These are phyloP conservation scores for Mallotus japonicus DNA, from an alignment of 441 rosid genomes.

Conservation along the genomic window DNA sequence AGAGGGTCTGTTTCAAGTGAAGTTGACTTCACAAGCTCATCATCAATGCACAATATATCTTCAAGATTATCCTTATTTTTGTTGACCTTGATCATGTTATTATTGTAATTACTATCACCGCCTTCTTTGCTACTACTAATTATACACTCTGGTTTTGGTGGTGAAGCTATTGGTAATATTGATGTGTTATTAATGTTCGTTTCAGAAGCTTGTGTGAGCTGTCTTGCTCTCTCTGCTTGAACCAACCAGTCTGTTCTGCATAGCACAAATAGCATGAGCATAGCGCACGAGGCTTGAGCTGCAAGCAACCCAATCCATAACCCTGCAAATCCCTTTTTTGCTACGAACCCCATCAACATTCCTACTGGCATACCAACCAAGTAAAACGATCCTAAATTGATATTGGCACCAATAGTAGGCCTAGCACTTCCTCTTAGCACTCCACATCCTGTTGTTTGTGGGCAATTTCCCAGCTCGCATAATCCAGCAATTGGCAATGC, in stretches of 20 bases:
- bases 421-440: conserved; percentile 87
- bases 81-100: conserved; percentile 3
- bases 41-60: conserved; percentile 34
- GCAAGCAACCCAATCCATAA: conserved; percentile 91
- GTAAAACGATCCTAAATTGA: conserved; percentile 91
- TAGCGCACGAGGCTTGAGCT: conserved; percentile 88
- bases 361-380: conserved; percentile 93
- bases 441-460: conserved; percentile 94
- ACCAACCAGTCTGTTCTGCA: conserved; percentile 70
- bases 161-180: conserved; percentile 29
- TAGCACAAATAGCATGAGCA: conserved; percentile 66
- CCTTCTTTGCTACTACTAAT: not conserved
- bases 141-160: conserved; percentile 21
- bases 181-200: not conserved
- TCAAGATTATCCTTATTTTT: conserved; percentile 28
- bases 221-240: conserved; percentile 69
- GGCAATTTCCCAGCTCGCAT: conserved; percentile 96
- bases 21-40: conserved; percentile 36
- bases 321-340: conserved; percentile 72
- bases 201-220: conserved; percentile 40
- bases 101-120: not conserved
- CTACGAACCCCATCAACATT: conserved; percentile 58
- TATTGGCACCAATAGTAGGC: conserved; percentile 90
- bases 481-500: conserved; percentile 90
- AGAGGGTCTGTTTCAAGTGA: conserved; percentile 58